Percentiles rank a stretch among this genome's conserved stretches.
Evolutionary conservation across 106 monocot genomes (phyloP).

Genomic region (Dactylorhiza incarnata): DNA sequence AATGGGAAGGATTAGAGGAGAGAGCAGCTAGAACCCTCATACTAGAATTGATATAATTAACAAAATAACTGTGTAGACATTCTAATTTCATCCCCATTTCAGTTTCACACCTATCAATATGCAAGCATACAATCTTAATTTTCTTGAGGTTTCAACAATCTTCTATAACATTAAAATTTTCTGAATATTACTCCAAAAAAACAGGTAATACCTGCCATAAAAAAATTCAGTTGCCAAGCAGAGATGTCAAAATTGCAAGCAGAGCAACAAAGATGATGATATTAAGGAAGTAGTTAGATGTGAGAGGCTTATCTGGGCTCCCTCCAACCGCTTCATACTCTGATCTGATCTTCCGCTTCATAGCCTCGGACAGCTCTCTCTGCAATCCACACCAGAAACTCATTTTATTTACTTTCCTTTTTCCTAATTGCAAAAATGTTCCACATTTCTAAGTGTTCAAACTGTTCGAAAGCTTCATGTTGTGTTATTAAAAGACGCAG

Average conservation of each 20-base stretch:
- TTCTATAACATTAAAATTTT: not conserved
- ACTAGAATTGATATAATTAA: no score
- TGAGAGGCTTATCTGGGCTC: constrained; percentile 80
- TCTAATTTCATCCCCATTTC: no score
- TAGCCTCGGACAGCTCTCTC: constrained; percentile 71
- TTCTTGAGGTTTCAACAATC: no score
- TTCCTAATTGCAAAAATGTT: not conserved
- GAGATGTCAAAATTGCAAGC: constrained; percentile 67
- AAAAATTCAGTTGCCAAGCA: constrained; percentile 52
- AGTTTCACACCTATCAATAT: no score
- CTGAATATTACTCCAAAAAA: not conserved
- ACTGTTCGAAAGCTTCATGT: constrained; percentile 48
- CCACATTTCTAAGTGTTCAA: constrained; percentile 21
- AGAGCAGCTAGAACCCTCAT: no score
- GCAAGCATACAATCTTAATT: no score
- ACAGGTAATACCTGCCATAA: not conserved
- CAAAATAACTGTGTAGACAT: no score
- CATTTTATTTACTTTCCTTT: constrained; percentile 16
- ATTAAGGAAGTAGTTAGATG: constrained; percentile 89
- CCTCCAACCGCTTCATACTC: constrained; percentile 86
- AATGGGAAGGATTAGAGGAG: no score
- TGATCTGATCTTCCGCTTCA: constrained; percentile 83
- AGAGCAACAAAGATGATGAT: constrained; percentile 67
- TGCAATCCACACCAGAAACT: constrained; percentile 46
- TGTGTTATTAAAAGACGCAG: constrained; percentile 47